Base-by-base conservation (phyloP, 2,329 filamentous ascomycete genomes). In the Aspergillus sp. region DNA sequence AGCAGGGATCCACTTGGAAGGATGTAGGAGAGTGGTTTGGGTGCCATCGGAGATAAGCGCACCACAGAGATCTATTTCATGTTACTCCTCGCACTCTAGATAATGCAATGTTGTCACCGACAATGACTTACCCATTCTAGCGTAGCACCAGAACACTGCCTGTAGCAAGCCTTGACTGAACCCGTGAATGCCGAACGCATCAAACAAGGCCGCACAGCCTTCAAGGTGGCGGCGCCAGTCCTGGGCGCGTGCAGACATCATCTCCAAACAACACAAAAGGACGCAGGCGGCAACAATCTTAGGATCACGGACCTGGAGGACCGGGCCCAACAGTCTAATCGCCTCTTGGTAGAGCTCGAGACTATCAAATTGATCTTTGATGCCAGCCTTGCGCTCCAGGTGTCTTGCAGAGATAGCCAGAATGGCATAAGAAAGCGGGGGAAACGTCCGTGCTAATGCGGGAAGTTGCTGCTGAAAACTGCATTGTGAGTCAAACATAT, bases 101-200 rank as follows among this genome's bases (percentile, higher is more conserved):
- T 47, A 26, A 14, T 32, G 20, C 16, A 41, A 30, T 30, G n/a
- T 9, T 17, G 10, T 10, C 17, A 16, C 19, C 33, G 26, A 40
- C 13, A 22, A 42, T 20, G 9, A 52, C 70, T 54, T 52, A 78
- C 75, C 76, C 79, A 83, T 83, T 41, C 81, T 72, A 0, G 78
- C 79, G 59, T 81, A 83, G 57, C 79, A 82, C 80, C 80, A 83
- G 55, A 83, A 83, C 0, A 83, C 69, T 0, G 79, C 80, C 57
- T 81, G 78, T 6, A 79, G 64, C 16, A 82, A 60, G 0, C 80
- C 80, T 2, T 77, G 76, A 5, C 73, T 71, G 3, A 80, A 73
- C 0, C 81, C 81, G 35, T 79, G 73, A 4, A 83, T 77, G 2
- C 72, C 73, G 51, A 78, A 75, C 1, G 77, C 73, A 53, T 77